Percentiles rank a stretch among this genome's conserved stretches.
These are phyloP conservation scores for Diplosphaera chodatii DNA, from an alignment of 139 green algal species.

Conservation along the genomic window DNA sequence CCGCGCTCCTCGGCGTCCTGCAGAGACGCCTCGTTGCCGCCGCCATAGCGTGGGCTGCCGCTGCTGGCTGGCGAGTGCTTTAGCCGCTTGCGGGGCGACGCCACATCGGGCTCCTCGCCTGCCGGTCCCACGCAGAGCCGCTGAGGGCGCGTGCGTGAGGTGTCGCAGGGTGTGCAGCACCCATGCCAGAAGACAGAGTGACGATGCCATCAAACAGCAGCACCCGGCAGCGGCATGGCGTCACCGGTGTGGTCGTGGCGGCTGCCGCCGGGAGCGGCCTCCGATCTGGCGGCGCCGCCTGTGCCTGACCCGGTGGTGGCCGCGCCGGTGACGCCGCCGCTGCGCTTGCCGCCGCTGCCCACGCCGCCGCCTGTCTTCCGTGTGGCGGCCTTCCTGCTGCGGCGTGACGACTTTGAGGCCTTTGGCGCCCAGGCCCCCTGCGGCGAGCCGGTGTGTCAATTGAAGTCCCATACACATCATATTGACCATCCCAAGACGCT, in stretches of 20 bases:
- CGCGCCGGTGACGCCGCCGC: neutral
- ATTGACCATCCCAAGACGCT: no score
- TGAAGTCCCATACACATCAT: no score
- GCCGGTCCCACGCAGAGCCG: no score
- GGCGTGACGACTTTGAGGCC: neutral
- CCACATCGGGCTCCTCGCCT: neutral
- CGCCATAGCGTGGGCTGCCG: neutral
- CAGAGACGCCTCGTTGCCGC: neutral
- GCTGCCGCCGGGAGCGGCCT: neutral
- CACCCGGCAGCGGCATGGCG: no score
- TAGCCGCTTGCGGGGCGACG: neutral
- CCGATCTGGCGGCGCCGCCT: neutral
- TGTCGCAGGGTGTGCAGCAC: no score
- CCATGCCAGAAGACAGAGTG: no score
- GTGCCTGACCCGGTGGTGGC: neutral
- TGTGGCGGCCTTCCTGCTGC: neutral
- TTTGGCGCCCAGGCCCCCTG: slow-evolving; percentile 1
- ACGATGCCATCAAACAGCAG: no score
- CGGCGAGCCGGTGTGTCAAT: no score
- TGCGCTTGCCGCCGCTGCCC: neutral
- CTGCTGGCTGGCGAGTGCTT: neutral
- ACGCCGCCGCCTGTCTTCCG: neutral
- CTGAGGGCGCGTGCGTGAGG: no score
- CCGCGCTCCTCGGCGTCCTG: neutral
- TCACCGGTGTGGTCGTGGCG: no score